Base-by-base conservation (phyloP, 768 basidiomycete species). In the Tricholoma sp. region DNA sequence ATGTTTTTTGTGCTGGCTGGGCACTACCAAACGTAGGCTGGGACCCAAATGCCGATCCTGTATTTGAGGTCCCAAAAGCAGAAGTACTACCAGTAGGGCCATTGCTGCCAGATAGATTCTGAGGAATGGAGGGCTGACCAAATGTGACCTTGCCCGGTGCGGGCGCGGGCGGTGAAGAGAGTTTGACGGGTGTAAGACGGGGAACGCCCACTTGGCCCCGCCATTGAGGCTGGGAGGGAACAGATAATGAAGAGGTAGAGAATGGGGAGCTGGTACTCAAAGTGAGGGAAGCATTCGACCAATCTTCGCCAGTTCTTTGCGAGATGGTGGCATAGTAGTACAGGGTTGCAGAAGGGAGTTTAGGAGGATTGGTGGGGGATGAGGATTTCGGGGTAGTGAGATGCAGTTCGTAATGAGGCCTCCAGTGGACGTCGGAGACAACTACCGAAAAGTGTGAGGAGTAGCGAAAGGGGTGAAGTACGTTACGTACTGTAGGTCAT, bases 221-320 rank as follows among this genome's bases (percentile, higher is more conserved):
- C 28, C 47, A 24, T 28, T 45, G 44, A 4, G 11, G 11, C 24
- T 48, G 47, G 13, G 45, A 29, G 31, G 28, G 4, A 15, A 2
- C 8, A 24, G 29, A 47, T 15, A n/a, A 8, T 12, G 15, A 31
- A n/a, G 15, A 8, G 1, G 47, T 6, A 2, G 29, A 28, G 28
- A 28, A 28, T n/a, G 47, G 73, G 3, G 70, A 67, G 18, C 76
- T 76, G 1, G 83, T 84, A 66, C 79, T 83, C 29, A 86, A 70
- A 6, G 75, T 80, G 32, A 86, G 70, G 1, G 72, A 57, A 1
- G 79, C 72, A 56, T 76, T 69, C 20, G 62, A 73, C 85, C 84
- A 87, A 57, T 83, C 80, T 61, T 87, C 85, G 11, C 84, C 84
- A 0, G 84, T 83, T 59, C 65, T 66, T 60, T 87, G 84, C 0